Evolutionary conservation across 2,329 filamentous ascomycete genomes (phyloP), one percentile per base, ranked within the genome.

Genomic region (Phaeophleospora eucalypticola): DNA sequence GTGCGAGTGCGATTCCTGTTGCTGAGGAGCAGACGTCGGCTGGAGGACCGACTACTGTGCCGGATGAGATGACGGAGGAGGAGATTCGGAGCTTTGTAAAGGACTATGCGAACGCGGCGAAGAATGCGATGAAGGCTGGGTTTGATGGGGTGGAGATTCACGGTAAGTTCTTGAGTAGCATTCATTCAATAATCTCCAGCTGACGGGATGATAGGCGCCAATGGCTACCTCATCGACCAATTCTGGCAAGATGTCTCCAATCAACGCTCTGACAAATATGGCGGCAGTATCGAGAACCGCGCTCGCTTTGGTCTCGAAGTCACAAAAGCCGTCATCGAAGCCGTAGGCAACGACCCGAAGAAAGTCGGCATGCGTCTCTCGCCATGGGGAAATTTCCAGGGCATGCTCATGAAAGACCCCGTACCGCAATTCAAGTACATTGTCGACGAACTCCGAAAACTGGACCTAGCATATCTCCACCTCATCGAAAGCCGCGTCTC

Each of bases 401-500:
- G 74, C 14, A 82, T 86, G 81, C 67, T 68, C 29, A 84, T 85
- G 79, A 50, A 60, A 0, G 71, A 86, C 36, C 81, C 81, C 0
- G 57, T 78, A 4, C 41, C 80, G 0, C 81, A 86, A 48, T 87
- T 84, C 57, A 66, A 66, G 0, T 70, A 85, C 56, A 60, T 84
- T 14, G 71, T 80, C 24, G 53, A 64, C 18, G 70, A 75, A 39
- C 65, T 80, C 2, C 73, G 70, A 32, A 62, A 68, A 14, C 60
- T 82, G 0, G 68, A 74, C 1, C 65, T 86, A 4, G 74, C 81
- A 0, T 86, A 80, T 54, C 60, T 83, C 1, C 80, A 83, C 24
- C 24, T 54, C 17, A 52, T 49, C 20, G 45, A 54, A 17, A 52
- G 52, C 20, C 39, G 48, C 9, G 18, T 44, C 14, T 49, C 48